phyloP scores from a whole-genome alignment of 306 rosid genomes.

The Mucuna pruriens region DNA sequence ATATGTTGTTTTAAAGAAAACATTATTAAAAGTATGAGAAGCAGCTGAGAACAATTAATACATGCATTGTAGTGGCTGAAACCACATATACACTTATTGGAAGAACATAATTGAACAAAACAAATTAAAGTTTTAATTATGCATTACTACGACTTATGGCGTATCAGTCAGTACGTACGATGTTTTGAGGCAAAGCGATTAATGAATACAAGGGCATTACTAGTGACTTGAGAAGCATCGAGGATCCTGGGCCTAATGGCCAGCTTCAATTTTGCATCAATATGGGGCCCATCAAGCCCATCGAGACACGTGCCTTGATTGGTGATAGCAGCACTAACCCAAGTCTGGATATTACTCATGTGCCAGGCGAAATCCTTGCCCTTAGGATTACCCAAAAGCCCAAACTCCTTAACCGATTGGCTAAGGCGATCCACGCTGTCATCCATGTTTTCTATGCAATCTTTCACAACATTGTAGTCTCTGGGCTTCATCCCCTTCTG shows the following conservation, averaged over 20 bases:
- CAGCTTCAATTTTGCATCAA: conserved; percentile 51
- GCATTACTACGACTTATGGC: neutral
- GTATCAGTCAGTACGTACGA: neutral
- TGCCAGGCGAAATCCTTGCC: conserved; percentile 63
- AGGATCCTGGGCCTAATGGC: conserved; percentile 45
- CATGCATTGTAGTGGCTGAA: too few relatives aligned
- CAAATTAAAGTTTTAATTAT: neutral
- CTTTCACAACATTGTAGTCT: conserved; percentile 55
- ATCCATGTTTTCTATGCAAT: conserved; percentile 72
- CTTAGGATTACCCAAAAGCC: conserved; percentile 22
- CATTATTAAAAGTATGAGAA: too few relatives aligned
- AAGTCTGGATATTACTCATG: conserved; percentile 75
- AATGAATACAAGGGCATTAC: conserved; percentile 76
- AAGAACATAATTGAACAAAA: neutral
- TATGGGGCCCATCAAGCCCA: conserved; percentile 43
- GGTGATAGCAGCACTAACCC: conserved; percentile 86
- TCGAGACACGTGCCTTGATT: conserved; percentile 75
- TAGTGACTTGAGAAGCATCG: conserved; percentile 65
- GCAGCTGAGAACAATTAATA: too few relatives aligned
- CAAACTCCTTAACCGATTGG: conserved; percentile 59
- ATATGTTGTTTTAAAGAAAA: too few relatives aligned
- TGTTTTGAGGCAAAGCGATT: conserved; percentile 60
- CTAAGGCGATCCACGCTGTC: conserved; percentile 58
- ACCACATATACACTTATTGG: neutral
- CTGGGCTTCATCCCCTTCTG: conserved; percentile 39